Base-by-base conservation (phyloP, 2,329 filamentous ascomycete species). In the Epichloe elymi region DNA sequence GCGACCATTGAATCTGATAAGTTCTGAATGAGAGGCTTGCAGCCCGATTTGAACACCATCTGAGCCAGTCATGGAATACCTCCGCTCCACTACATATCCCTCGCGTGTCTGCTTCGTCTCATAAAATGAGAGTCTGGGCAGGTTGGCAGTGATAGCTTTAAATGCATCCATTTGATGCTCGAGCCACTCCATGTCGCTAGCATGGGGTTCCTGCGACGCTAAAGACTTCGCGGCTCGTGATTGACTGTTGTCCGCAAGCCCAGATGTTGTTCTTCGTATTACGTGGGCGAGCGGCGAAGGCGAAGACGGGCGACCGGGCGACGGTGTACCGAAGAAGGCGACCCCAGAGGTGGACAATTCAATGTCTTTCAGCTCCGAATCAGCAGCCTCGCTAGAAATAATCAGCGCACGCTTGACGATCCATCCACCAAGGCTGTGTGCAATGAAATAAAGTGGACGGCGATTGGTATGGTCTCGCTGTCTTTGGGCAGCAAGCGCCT, bases 371-470 rank as follows among this genome's bases (percentile, higher is more conserved):
- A 62, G 51, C 35, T 52, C 46, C 12, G 54, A 42, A 42, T 55
- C 54, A 19, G 53, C 52, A n/a, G 60, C 57, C 52, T 62, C 60
- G 46, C 55, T 59, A n/a, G 60, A 59, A 33, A 60, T 58, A 49
- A 62, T 58, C 23, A 62, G 56, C 7, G 56, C 56, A n/a, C 58
- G 57, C 54, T 62, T 61, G 52, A 63, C 60, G 37, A 63, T 58
- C 59, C 60, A 60, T 4, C 60, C 59, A 15, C 60, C 60, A 17
- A 62, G 52, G 40, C 58, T 59, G 38, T 62, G 61, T 11, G 60
- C 59, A 15, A 62, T 57, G 53, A 63, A 61, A 53, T 60, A 60
- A 10, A 61, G 55, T 1, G 60, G 60, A n/a, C 60, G 56, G 3
- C 48, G 48, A 35, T 35, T 50, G 12, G 58, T 55, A 39, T 51